phyloP scores from a whole-genome alignment of 805 yeast genomes.

The Yamadazyma kitorensis region DNA sequence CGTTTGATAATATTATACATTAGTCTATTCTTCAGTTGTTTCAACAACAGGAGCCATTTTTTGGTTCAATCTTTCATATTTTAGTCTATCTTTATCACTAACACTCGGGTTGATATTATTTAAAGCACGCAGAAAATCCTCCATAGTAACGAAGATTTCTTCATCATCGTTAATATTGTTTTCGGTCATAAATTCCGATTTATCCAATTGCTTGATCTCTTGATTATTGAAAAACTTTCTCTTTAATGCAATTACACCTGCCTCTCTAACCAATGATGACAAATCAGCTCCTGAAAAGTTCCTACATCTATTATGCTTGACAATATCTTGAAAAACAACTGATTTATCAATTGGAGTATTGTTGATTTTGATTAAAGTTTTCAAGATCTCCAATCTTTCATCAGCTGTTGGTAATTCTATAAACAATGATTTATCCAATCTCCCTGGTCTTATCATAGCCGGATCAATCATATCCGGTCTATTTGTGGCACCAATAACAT shows the following conservation, averaged over 20 bases:
- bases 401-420: conserved; percentile 80
- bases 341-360: conserved; percentile 68
- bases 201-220: conserved; percentile 36
- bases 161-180: conserved; percentile 16
- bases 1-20: no score
- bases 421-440: conserved; percentile 88
- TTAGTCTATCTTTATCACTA: conserved; percentile 74
- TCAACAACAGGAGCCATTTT: conserved; percentile 45
- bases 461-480: conserved; percentile 98
- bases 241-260: conserved; percentile 86
- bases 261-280: conserved; percentile 87
- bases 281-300: conserved; percentile 97
- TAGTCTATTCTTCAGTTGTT: conserved; percentile 1
- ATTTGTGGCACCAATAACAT: conserved; percentile 94
- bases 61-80: conserved; percentile 71
- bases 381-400: conserved; percentile 80
- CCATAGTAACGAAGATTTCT: conserved; percentile 52
- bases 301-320: conserved; percentile 75
- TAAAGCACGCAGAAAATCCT: conserved; percentile 73
- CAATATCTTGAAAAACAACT: conserved; percentile 62
- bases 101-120: conserved; percentile 84
- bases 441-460: conserved; percentile 96
- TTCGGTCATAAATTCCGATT: conserved; percentile 32
- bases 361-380: conserved; percentile 67
- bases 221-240: conserved; percentile 58